These are phyloP conservation scores for Plasmodium coatneyi DNA, from an alignment of 169 alveolate species.

Conservation along the genomic window DNA sequence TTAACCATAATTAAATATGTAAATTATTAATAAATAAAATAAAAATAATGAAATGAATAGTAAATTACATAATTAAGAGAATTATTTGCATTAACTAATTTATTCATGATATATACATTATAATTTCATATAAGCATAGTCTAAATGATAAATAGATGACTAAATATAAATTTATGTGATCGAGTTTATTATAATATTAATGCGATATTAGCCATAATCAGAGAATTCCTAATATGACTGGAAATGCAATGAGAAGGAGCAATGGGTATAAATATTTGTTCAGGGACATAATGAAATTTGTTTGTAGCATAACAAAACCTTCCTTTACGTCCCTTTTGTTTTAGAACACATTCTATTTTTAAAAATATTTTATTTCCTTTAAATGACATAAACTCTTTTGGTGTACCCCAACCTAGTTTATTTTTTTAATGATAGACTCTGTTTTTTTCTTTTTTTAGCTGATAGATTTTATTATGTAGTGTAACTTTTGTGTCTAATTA, in stretches of 20 bases:
- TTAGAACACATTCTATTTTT: not conserved
- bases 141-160: not conserved
- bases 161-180: not conserved
- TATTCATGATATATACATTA: not conserved
- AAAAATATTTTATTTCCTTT: not conserved
- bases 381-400: not conserved
- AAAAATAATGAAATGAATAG: not conserved
- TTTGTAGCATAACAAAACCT: not conserved
- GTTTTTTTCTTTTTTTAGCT: not conserved
- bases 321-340: not conserved
- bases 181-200: not conserved
- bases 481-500: not conserved
- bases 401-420: not conserved
- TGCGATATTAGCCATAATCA: not conserved
- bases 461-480: not conserved
- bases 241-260: not conserved
- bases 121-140: not conserved
- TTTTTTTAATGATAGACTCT: not conserved
- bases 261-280: not conserved
- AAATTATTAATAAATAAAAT: not conserved
- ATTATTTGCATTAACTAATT: not conserved
- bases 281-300: not conserved
- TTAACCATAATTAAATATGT: not conserved
- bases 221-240: not conserved
- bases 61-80: not conserved